Conservation (phyloP, 2,329 filamentous ascomycete species). For the Fusarium denticulatum region DNA sequence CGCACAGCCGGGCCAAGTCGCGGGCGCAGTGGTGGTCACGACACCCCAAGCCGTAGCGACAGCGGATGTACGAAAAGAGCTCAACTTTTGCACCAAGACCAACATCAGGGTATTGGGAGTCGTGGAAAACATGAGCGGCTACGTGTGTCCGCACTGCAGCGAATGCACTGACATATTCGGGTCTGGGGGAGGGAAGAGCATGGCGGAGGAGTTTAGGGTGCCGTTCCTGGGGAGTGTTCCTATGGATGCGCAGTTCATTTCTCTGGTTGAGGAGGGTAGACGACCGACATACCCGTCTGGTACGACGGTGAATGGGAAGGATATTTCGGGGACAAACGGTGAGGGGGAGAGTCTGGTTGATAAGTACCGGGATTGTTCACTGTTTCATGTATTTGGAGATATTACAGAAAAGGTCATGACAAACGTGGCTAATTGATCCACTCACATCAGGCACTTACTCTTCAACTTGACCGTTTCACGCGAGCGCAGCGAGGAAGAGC, state of each 20-base stretch:
- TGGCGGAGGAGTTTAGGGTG: slow-evolving; percentile 88
- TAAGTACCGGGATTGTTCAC: slow-evolving; percentile 78
- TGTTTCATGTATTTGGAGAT: slow-evolving; percentile 73
- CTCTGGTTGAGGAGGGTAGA: slow-evolving; percentile 79
- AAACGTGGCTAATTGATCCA: slow-evolving; percentile 25
- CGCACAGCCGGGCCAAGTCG: slow-evolving; percentile 73
- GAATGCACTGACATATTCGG: slow-evolving; percentile 96
- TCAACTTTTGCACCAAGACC: slow-evolving; percentile 92
- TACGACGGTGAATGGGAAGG: slow-evolving; percentile 68
- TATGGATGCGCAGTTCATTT: slow-evolving; percentile 91
- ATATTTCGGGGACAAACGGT: slow-evolving; percentile 53
- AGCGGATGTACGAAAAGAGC: slow-evolving; percentile 91
- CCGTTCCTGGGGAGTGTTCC: slow-evolving; percentile 87
- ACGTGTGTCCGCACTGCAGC: slow-evolving; percentile 80
- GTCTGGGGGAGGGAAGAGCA: slow-evolving; percentile 86
- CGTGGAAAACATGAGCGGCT: slow-evolving; percentile 96
- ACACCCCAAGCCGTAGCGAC: slow-evolving; percentile 95
- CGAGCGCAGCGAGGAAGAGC: neutral
- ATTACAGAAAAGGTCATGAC: slow-evolving; percentile 63
- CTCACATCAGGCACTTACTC: neutral
- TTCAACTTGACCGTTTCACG: neutral
- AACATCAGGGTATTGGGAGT: slow-evolving; percentile 84
- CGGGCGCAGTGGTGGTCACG: slow-evolving; percentile 92
- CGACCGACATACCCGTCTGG: slow-evolving; percentile 75
- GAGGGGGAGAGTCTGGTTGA: slow-evolving; percentile 65